Evolutionary conservation across 257 asterid genomes (phyloP).

Genomic region (Craterostigma plantagineum): DNA sequence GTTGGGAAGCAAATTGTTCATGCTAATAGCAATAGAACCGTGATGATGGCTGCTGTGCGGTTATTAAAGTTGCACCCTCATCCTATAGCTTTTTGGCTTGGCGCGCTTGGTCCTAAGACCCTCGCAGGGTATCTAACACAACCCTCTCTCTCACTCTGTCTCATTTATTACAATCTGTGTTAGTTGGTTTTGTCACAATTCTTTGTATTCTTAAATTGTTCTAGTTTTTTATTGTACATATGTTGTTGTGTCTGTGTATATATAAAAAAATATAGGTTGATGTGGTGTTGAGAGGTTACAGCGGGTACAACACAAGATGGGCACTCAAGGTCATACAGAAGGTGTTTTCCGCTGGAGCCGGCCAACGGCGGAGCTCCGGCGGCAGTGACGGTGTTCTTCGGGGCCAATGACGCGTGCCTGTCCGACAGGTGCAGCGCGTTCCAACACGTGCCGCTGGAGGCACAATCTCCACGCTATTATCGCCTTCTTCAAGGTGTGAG

Average conservation of each 20-base stretch:
- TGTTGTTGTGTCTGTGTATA: background rate
- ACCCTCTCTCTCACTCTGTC: too few relatives aligned
- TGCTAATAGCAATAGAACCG: too few relatives aligned
- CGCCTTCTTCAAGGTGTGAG: constrained; percentile 48
- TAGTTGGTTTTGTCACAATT: too few relatives aligned
- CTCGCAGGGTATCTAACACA: too few relatives aligned
- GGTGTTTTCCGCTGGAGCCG: constrained; percentile 33
- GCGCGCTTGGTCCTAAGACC: too few relatives aligned
- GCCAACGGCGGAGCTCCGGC: constrained; percentile 20
- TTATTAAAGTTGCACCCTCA: too few relatives aligned
- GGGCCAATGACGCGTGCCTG: constrained; percentile 79
- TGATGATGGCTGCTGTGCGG: too few relatives aligned
- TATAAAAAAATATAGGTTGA: constrained; percentile 30
- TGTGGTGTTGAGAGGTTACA: constrained; percentile 76
- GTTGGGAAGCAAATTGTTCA: constrained; percentile 28
- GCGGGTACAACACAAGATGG: constrained; percentile 89
- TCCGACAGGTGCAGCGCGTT: constrained; percentile 38
- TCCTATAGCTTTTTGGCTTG: too few relatives aligned
- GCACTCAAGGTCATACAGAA: constrained; percentile 39
- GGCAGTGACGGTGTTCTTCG: constrained; percentile 79
- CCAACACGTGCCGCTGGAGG: constrained; percentile 72
- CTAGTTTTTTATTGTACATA: background rate
- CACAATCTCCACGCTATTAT: constrained; percentile 47
- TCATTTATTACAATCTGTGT: too few relatives aligned
- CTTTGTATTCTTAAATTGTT: background rate